These are phyloP conservation scores for Entomophthora muscae DNA, from an alignment of 371 early-diverging fungal genomes.

Conservation along the genomic window DNA sequence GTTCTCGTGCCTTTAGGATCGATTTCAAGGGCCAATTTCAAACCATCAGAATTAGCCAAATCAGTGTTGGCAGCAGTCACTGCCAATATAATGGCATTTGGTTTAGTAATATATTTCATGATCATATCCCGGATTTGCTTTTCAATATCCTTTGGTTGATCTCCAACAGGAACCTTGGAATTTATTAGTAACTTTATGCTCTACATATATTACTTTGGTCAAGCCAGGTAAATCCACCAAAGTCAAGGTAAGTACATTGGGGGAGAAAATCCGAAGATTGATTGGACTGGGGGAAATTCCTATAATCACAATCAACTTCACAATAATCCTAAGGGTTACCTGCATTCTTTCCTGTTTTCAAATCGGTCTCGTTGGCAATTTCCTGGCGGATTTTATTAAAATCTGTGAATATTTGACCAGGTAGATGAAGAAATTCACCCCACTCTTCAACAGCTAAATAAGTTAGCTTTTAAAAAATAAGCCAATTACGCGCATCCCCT, in stretches of 20 bases:
- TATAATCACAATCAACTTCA: slow-evolving; percentile 9
- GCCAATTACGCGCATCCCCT: slow-evolving; percentile 9
- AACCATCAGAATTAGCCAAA: slow-evolving; percentile 96
- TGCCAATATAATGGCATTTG: slow-evolving; percentile 92
- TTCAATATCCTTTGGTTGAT: slow-evolving; percentile 98
- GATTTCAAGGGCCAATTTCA: slow-evolving; percentile 89
- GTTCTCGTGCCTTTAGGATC: slow-evolving; percentile 97
- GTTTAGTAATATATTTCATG: slow-evolving; percentile 81
- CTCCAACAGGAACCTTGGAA: slow-evolving; percentile 77
- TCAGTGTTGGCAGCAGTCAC: slow-evolving; percentile 97
- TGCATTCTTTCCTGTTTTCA: slow-evolving; percentile 77
- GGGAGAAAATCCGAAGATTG: slow-evolving; percentile 85
- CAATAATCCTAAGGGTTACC: slow-evolving; percentile 22
- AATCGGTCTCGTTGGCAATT: slow-evolving; percentile 81
- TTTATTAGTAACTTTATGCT: neutral
- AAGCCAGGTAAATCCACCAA: slow-evolving; percentile 97
- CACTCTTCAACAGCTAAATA: slow-evolving; percentile 66
- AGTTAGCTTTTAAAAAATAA: neutral
- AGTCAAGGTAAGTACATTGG: slow-evolving; percentile 91
- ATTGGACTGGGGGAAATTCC: slow-evolving; percentile 88
- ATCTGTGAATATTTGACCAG: slow-evolving; percentile 77
- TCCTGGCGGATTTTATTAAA: slow-evolving; percentile 90
- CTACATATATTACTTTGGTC: slow-evolving; percentile 44
- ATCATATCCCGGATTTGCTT: slow-evolving; percentile 94
- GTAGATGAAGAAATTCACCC: slow-evolving; percentile 93